Evolutionary conservation across 192 early-diverging fungal genomes (phyloP).

Genomic region (Radiomyces spectabilis): DNA sequence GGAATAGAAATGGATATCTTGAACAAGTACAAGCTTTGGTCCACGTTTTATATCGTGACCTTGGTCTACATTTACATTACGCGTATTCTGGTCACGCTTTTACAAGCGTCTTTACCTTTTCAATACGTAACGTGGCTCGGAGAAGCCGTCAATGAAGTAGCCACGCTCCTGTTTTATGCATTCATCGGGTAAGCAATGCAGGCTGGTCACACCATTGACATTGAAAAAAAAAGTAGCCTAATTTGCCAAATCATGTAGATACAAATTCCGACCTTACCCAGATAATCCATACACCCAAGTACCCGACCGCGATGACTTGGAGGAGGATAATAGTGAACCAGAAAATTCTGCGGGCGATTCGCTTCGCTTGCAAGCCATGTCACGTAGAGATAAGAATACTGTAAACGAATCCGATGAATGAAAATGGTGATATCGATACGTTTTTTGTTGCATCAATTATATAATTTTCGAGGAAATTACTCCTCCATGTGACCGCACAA

Average conservation of each 20-base stretch:
- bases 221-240: too few species aligned
- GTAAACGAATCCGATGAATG: too few species aligned
- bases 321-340: conserved; percentile 9
- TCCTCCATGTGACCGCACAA: too few species aligned
- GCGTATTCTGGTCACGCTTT: conserved; percentile 34
- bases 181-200: conserved; percentile 40
- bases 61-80: conserved; percentile 45
- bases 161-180: conserved; percentile 39
- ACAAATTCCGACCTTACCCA: conserved; percentile 40
- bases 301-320: conserved; percentile 27
- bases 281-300: conserved; percentile 43
- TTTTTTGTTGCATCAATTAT: too few species aligned
- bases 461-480: too few species aligned
- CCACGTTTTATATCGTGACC: conserved; percentile 44
- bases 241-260: conserved; percentile 20
- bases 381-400: too few species aligned
- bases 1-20: conserved; percentile 32
- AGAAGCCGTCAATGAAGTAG: conserved; percentile 36
- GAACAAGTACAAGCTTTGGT: conserved; percentile 45
- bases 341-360: too few species aligned
- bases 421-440: too few species aligned
- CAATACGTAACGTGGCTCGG: conserved; percentile 45
- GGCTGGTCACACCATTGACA: neutral
- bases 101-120: conserved; percentile 39
- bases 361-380: too few species aligned